These are phyloP conservation scores for Arabis hirsuta DNA, from an alignment of 345 rosid genomes.

Conservation along the genomic window DNA sequence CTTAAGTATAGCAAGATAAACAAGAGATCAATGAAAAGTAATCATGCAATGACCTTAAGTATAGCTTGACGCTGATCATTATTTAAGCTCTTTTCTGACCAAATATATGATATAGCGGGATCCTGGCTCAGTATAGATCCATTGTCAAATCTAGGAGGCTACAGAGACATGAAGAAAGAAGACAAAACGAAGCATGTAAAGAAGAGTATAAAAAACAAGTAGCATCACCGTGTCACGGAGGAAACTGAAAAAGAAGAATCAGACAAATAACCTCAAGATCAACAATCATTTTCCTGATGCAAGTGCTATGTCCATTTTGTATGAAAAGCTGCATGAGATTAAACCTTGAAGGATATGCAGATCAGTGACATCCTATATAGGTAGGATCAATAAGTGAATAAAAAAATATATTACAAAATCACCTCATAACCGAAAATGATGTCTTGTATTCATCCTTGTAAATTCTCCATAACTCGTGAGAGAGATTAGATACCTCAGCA, in stretches of 20 bases:
- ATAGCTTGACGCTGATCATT: conserved; percentile 97
- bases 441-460: conserved; percentile 84
- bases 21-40: conserved; percentile 28
- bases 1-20: conserved; percentile 16
- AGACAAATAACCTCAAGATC: conserved; percentile 80
- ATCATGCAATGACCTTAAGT: conserved; percentile 67
- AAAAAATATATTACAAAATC: conserved; percentile 22
- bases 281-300: conserved; percentile 80
- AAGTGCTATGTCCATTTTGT: conserved; percentile 63
- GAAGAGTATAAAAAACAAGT: conserved; percentile 25
- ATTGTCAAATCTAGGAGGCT: conserved; percentile 96
- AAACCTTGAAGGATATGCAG: conserved; percentile 61
- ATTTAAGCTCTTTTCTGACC: conserved; percentile 88
- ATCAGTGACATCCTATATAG: conserved; percentile 15
- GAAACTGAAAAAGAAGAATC: conserved; percentile 30
- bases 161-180: conserved; percentile 31
- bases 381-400: conserved; percentile 27
- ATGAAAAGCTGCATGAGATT: conserved; percentile 84
- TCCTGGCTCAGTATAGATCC: conserved; percentile 93
- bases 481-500: conserved; percentile 55
- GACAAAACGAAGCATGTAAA: conserved; percentile 10
- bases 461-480: conserved; percentile 71
- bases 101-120: conserved; percentile 91
- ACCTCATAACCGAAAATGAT: conserved; percentile 92
- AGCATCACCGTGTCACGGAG: conserved; percentile 17